Evolutionary conservation across 2,329 filamentous ascomycete species (phyloP).

Genomic region (Cephalotrichum gorgonifer): DNA sequence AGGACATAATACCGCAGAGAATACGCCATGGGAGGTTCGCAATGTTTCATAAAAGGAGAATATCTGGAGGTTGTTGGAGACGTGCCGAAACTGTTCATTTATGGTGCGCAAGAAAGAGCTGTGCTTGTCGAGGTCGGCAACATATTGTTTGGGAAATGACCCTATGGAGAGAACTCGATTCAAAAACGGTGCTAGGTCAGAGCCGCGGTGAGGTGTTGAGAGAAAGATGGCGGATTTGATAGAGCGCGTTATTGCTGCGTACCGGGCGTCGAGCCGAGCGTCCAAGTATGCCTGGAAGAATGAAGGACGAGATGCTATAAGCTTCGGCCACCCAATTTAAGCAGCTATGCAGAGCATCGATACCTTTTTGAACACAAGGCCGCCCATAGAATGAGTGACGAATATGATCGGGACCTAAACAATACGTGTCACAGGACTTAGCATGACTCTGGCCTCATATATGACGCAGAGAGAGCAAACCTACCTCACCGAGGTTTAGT

Average conservation of each 20-base stretch:
- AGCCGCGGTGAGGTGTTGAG: neutral
- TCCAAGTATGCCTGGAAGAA: neutral
- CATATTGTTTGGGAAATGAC: neutral
- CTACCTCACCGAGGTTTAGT: neutral
- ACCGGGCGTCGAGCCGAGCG: neutral
- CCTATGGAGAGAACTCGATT: neutral
- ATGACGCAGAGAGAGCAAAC: neutral
- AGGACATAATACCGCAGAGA: neutral
- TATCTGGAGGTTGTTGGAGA: neutral
- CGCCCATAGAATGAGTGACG: neutral
- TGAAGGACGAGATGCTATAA: neutral
- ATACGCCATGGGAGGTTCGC: neutral
- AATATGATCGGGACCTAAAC: neutral
- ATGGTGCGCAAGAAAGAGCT: neutral
- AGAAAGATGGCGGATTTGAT: neutral
- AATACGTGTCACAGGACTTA: neutral
- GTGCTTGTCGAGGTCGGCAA: neutral
- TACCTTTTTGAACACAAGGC: neutral
- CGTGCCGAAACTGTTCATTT: neutral
- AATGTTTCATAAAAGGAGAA: neutral
- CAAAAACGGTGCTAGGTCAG: too few species aligned
- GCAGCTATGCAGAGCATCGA: neutral
- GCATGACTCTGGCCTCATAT: neutral
- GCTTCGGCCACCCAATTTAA: neutral
- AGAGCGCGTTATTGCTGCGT: neutral